These are phyloP conservation scores for Talaromyces sp. DNA, from an alignment of 2,329 filamentous ascomycete genomes.

Conservation along the genomic window DNA sequence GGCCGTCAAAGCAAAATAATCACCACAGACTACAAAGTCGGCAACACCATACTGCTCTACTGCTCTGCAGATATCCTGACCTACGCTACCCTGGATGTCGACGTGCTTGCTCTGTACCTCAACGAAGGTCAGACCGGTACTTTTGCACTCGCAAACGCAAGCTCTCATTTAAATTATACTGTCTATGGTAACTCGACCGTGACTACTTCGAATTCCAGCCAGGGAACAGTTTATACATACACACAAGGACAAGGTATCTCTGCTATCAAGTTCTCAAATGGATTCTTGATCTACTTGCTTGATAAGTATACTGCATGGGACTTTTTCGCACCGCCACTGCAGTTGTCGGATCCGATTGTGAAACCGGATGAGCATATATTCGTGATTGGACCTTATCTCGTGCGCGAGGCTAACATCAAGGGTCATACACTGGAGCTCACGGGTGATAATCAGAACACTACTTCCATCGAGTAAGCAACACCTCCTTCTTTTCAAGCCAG, in stretches of 20 bases:
- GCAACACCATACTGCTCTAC: conserved; percentile 49
- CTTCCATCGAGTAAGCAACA: conserved; percentile 36
- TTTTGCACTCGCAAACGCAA: conserved; percentile 47
- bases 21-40: conserved; percentile 52
- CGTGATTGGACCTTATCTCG: conserved; percentile 45
- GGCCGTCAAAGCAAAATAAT: conserved; percentile 55
- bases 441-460: conserved; percentile 43
- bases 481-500: not conserved
- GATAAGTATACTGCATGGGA: conserved; percentile 55
- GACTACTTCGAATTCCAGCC: conserved; percentile 25
- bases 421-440: conserved; percentile 34
- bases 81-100: conserved; percentile 42
- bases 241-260: conserved; percentile 48
- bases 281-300: conserved; percentile 51
- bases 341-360: conserved; percentile 45
- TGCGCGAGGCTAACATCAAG: conserved; percentile 39
- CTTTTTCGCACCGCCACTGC: conserved; percentile 53
- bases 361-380: conserved; percentile 47
- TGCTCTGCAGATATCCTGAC: conserved; percentile 51
- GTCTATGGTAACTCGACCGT: conserved; percentile 43
- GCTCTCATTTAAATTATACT: conserved; percentile 37
- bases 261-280: conserved; percentile 49
- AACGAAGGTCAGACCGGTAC: conserved; percentile 49
- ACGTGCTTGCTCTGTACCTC: conserved; percentile 51
- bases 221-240: conserved; percentile 43